Evolutionary conservation across 176 grass and related monocot species (phyloP), one percentile per base, ranked within the genome.

Genomic region (Coix lacrymajobi): DNA sequence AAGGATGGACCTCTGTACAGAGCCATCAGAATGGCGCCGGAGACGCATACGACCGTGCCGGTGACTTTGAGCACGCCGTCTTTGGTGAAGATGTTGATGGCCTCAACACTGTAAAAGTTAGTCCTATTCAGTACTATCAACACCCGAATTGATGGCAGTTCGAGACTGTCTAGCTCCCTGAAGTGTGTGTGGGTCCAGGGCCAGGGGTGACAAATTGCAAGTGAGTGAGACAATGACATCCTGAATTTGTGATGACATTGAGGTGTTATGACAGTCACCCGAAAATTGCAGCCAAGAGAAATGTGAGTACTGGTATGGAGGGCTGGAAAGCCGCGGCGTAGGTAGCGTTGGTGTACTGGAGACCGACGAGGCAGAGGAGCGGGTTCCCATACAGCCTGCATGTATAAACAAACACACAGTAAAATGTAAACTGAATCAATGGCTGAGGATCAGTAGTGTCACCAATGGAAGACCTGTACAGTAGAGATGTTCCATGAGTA

Each of bases 241-340:
- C n/a, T 62, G 12, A 28, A 15, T 62, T 14, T 62, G 12, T 16
- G 11, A 15, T 62, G 60, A 30, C 1, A 12, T 11, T 25, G 56
- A 11, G 56, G 56, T 24, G 56, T 25, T 58, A 24, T 46, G 19
- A 25, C 0, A 25, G n/a, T 54, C 51, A 94, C 92, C 96, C 89
- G 0, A 75, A 58, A 46, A 91, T 78, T 11, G 80, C 91, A 13
- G 96, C 91, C 8, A 99, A 17, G 72, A 99, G 81, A 20, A 93
- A 95, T 0, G 96, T 92, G 77, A 98, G 92, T 12, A 99, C 93
- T 0, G 96, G 96, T 85, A 96, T 93, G 2, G 96, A 89, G 7
- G 96, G 96, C 85, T 99, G 89, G 85, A 99, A 89, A 1, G 96
- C 93, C 5, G 96, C 85, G 69, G 96, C 93, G 83, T 96, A 96